Evolutionary conservation across 2,329 filamentous ascomycete genomes (phyloP).

Genomic region (Ascocoryne sarcoides): DNA sequence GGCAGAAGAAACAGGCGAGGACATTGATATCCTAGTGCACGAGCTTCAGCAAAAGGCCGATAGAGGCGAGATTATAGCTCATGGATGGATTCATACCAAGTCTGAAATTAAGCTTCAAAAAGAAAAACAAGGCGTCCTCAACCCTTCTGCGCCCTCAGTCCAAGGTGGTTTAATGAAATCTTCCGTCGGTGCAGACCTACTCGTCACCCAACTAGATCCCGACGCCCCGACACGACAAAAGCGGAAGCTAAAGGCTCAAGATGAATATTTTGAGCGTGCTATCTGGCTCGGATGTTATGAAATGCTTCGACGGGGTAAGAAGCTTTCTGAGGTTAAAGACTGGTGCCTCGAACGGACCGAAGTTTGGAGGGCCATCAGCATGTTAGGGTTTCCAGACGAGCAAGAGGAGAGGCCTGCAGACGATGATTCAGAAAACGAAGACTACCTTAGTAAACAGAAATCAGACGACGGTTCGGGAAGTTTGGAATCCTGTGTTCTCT

Average conservation of each 20-base stretch:
- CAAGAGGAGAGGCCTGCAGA: slow-evolving; percentile 36
- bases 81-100: slow-evolving; percentile 89
- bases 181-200: slow-evolving; percentile 48
- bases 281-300: slow-evolving; percentile 95
- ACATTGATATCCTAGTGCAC: slow-evolving; percentile 67
- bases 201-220: slow-evolving; percentile 85
- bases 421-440: not conserved
- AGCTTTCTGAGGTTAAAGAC: slow-evolving; percentile 63
- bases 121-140: slow-evolving; percentile 52
- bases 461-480: slow-evolving; percentile 28
- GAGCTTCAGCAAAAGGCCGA: slow-evolving; percentile 70
- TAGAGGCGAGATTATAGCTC: slow-evolving; percentile 70
- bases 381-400: slow-evolving; percentile 62
- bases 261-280: slow-evolving; percentile 80
- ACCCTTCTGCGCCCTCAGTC: slow-evolving; percentile 50
- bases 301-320: slow-evolving; percentile 77
- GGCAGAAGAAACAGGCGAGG: slow-evolving; percentile 56
- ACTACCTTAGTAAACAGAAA: too few relatives aligned
- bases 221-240: slow-evolving; percentile 78
- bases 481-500: slow-evolving; percentile 48
- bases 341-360: slow-evolving; percentile 85
- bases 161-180: slow-evolving; percentile 47
- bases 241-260: slow-evolving; percentile 67
- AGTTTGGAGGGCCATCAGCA: slow-evolving; percentile 77
- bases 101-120: slow-evolving; percentile 86